phyloP scores from a whole-genome alignment of 306 rosid genomes.

The Spatholobus suberectus region DNA sequence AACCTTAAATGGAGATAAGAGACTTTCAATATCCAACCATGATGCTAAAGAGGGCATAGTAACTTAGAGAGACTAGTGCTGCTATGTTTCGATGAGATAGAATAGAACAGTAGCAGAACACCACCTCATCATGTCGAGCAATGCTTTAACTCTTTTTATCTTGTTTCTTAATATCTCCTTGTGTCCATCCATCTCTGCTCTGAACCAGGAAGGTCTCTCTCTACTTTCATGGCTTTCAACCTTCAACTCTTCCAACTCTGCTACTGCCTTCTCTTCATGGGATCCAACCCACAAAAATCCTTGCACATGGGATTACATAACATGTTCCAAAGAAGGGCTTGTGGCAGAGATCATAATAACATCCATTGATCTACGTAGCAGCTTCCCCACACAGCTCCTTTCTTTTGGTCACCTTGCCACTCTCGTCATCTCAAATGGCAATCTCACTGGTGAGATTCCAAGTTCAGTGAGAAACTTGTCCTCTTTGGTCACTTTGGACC shows the following conservation, averaged over 20 bases:
- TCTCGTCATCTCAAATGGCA: conserved; percentile 76
- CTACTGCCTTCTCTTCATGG: conserved; percentile 84
- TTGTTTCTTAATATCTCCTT: conserved; percentile 66
- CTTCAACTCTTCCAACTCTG: conserved; percentile 70
- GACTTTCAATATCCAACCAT: conserved; percentile 41
- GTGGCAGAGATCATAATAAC: conserved; percentile 71
- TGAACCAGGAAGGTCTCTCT: conserved; percentile 89
- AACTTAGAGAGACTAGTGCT: conserved; percentile 46
- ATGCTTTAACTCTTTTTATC: conserved; percentile 60
- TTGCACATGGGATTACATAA: conserved; percentile 85
- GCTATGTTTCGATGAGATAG: conserved; percentile 63
- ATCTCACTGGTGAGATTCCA: conserved; percentile 84
- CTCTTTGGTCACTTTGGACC: conserved; percentile 69
- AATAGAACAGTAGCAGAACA: conserved; percentile 58
- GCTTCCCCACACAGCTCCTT: conserved; percentile 73
- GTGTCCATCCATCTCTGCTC: conserved; percentile 63
- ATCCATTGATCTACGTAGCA: conserved; percentile 63
- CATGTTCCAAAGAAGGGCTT: conserved; percentile 65
- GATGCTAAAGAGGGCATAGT: conserved; percentile 50
- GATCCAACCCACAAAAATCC: conserved; percentile 67
- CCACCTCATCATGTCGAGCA: conserved; percentile 67
- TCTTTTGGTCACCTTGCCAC: conserved; percentile 64
- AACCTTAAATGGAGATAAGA: conserved; percentile 41
- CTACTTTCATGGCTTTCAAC: conserved; percentile 92
- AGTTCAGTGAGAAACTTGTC: conserved; percentile 74